These are phyloP conservation scores for Nissolia schottii DNA, from an alignment of 306 rosid genomes.

Conservation along the genomic window DNA sequence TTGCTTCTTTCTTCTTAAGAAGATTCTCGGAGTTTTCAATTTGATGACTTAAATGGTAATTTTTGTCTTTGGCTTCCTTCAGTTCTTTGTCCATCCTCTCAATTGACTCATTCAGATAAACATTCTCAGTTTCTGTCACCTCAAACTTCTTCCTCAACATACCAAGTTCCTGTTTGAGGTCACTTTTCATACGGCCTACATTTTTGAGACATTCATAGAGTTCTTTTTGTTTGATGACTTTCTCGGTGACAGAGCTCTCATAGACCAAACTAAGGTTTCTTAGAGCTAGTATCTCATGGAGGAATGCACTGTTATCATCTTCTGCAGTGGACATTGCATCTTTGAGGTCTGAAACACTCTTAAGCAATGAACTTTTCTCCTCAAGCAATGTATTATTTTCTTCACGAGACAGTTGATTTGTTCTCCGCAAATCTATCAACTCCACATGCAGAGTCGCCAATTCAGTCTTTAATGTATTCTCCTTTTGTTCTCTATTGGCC, in stretches of 20 bases:
- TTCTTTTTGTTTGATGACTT: slow-evolving; percentile 44
- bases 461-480: slow-evolving; percentile 40
- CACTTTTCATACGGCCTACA: slow-evolving; percentile 41
- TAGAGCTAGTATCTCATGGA: slow-evolving; percentile 55
- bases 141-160: slow-evolving; percentile 44
- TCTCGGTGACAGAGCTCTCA: slow-evolving; percentile 50
- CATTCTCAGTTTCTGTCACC: slow-evolving; percentile 53
- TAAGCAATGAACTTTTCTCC: slow-evolving; percentile 53
- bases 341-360: slow-evolving; percentile 46
- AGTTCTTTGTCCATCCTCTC: slow-evolving; percentile 53
- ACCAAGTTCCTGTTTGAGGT: slow-evolving; percentile 47
- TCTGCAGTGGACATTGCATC: slow-evolving; percentile 41
- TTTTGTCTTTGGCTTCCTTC: slow-evolving; percentile 39
- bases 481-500: slow-evolving; percentile 46
- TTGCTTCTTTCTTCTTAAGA: slow-evolving; percentile 48
- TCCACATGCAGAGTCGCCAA: slow-evolving; percentile 41
- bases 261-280: slow-evolving; percentile 52
- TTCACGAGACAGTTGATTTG: slow-evolving; percentile 43
- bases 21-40: slow-evolving; percentile 38
- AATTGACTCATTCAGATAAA: slow-evolving; percentile 41
- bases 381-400: slow-evolving; percentile 53
- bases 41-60: slow-evolving; percentile 48
- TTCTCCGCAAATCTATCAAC: slow-evolving; percentile 41
- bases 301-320: slow-evolving; percentile 49
- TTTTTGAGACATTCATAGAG: slow-evolving; percentile 42